Evolutionary conservation across 2,329 filamentous ascomycete species (phyloP), one percentile per base, ranked within the genome.

Genomic region (Chalaropsis thielavioides): DNA sequence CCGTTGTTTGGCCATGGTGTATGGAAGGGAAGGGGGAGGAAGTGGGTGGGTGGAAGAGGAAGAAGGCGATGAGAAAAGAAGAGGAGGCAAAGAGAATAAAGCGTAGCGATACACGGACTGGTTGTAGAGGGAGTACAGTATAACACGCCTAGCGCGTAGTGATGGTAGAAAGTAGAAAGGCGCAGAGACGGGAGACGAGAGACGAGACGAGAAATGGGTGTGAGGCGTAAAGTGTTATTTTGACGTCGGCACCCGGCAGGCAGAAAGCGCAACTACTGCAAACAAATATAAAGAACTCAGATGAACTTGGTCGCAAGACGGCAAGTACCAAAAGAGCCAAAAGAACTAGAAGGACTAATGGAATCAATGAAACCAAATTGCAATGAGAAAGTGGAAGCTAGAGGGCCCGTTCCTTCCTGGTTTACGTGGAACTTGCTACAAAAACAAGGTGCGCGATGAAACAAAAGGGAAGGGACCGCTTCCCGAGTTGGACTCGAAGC

Each of bases 1-100:
- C 31, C 51, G 19, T 35, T 49, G 38, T 51, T 66, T 64, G 60
- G 61, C 24, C 66, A 68, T 64, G 27, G 68, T 61, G 60, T 56
- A 49, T 15, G 38, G 54, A 27, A 44, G 44, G 56, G 10, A 44
- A 41, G 44, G 17, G n/a, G 22, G 44, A 43, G 38, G 24, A 19
- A 15, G 27, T 2, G 51, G 56, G 56, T 40, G 24, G 43, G 19
- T 41, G 17, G 27, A 22, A 19, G 31, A 11, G 5, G 22, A 38
- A 22, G 38, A 56, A 31, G 8, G 15, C 35, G 49, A 62, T 35
- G 35, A 62, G 8, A 8, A 22, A 1, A 24, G 4, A 44, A 17
- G 11, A n/a, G 15, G 41, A 10, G 31, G 17, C 2, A 19, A 1
- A 24, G 4, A 44, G 22, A 27, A n/a, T 15, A 61, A n/a, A 44